Conservation (phyloP, 371 early-diverging fungal genomes). For the Catenaria anguillulae region DNA sequence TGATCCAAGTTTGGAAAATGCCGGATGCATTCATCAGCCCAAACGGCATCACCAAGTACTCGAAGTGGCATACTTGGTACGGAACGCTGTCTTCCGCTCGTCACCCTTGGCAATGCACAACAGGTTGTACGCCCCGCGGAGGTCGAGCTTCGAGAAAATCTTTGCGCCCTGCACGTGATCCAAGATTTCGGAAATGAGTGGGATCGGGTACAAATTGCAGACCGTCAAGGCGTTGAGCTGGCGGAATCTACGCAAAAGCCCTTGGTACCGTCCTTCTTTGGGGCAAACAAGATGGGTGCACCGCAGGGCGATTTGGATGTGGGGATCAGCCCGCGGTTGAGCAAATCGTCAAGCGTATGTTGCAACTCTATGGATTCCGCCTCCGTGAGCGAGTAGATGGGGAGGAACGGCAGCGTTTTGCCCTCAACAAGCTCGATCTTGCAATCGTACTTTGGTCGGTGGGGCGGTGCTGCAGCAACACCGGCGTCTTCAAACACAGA, state of each 20-base stretch:
- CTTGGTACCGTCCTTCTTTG: conserved; percentile 35
- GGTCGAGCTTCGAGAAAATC: conserved; percentile 32
- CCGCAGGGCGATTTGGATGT: too few species aligned
- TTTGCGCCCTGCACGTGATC: conserved; percentile 18
- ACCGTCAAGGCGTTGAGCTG: conserved; percentile 29
- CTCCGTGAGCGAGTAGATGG: too few species aligned
- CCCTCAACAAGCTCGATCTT: too few species aligned
- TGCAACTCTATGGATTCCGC: too few species aligned
- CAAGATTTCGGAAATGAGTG: conserved; percentile 27
- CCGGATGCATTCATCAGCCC: conserved; percentile 27
- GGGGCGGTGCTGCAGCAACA: too few species aligned
- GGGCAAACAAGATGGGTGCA: conserved; percentile 39
- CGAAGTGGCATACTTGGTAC: conserved; percentile 25
- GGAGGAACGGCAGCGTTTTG: too few species aligned
- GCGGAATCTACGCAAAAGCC: conserved; percentile 32
- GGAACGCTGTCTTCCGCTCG: conserved; percentile 33
- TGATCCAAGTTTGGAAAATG: conserved; percentile 29
- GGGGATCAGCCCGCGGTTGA: too few species aligned
- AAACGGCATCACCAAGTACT: conserved; percentile 37
- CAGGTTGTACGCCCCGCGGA: conserved; percentile 25
- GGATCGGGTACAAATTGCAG: conserved; percentile 26
- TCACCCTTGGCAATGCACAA: conserved; percentile 16
- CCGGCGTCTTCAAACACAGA: too few species aligned
- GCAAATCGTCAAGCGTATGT: too few species aligned
- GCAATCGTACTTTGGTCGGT: too few species aligned